Conservation (phyloP, 805 yeast species). For the Kodamaea hsintzibuensis region DNA sequence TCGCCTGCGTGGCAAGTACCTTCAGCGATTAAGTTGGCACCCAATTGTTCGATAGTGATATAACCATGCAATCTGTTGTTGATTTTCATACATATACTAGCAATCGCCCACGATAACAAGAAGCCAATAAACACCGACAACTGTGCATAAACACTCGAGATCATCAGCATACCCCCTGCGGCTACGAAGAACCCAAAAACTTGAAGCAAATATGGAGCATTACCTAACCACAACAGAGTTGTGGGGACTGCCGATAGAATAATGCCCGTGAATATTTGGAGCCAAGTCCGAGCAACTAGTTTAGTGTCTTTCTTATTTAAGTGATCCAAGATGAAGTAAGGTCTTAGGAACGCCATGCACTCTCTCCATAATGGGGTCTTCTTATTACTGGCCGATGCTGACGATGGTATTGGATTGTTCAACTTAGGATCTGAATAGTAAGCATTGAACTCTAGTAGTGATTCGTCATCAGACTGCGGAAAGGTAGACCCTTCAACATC, state of each 20-base stretch:
- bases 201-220: conserved; percentile 28
- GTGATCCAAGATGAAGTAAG: conserved; percentile 28
- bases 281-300: conserved; percentile 25
- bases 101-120: conserved; percentile 24
- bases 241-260: conserved; percentile 25
- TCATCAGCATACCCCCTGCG: conserved; percentile 29
- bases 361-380: conserved; percentile 15
- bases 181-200: conserved; percentile 27
- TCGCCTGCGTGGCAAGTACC: conserved; percentile 25
- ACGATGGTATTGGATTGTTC: background rate
- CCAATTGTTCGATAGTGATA: conserved; percentile 21
- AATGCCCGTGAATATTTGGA: conserved; percentile 28
- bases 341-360: conserved; percentile 14
- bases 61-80: conserved; percentile 24
- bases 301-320: conserved; percentile 27
- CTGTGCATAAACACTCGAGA: conserved; percentile 18
- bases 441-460: background rate
- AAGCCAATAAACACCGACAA: conserved; percentile 18
- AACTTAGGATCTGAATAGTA: conserved; percentile 5
- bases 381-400: background rate
- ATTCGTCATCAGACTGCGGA: background rate
- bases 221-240: conserved; percentile 30
- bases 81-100: conserved; percentile 26
- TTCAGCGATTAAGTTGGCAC: conserved; percentile 19
- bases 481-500: conserved; percentile 2